Percentiles rank a stretch among this genome's conserved stretches.
These are phyloP conservation scores for Herpotrichia juniperi DNA, from an alignment of 2,329 filamentous ascomycete species.

Conservation along the genomic window DNA sequence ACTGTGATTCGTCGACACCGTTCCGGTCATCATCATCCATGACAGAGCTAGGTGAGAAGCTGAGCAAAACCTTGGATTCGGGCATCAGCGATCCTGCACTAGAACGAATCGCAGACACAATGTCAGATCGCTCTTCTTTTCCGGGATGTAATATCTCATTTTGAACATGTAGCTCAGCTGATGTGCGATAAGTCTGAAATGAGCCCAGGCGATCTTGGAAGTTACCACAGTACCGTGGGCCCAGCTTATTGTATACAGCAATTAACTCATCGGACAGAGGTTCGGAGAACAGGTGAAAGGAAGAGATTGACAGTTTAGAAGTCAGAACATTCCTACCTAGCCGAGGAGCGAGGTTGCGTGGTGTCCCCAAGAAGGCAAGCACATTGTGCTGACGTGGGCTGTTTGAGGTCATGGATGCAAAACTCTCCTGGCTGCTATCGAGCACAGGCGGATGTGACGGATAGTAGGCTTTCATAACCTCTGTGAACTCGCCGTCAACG, in stretches of 20 bases:
- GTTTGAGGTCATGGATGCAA: conserved; percentile 68
- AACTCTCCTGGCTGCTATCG: conserved; percentile 69
- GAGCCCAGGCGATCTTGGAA: conserved; percentile 96
- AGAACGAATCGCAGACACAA: conserved; percentile 83
- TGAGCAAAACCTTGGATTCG: conserved; percentile 81
- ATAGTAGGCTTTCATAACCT: conserved; percentile 89
- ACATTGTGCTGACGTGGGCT: conserved; percentile 68
- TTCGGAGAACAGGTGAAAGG: conserved; percentile 87
- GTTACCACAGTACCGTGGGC: conserved; percentile 90
- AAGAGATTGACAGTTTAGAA: conserved; percentile 88
- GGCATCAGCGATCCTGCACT: conserved; percentile 83
- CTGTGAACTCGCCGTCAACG: conserved; percentile 90
- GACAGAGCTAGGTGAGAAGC: conserved; percentile 79
- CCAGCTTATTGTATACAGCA: conserved; percentile 87
- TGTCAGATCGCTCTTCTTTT: conserved; percentile 89
- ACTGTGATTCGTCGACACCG: conserved; percentile 71
- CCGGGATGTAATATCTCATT: conserved; percentile 91
- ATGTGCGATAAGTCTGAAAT: conserved; percentile 95
- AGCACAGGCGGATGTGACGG: conserved; percentile 74
- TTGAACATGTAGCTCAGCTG: conserved; percentile 84
- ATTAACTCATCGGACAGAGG: conserved; percentile 88
- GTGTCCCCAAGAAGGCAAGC: conserved; percentile 92
- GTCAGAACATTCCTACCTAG: conserved; percentile 74
- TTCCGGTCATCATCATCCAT: conserved; percentile 82
- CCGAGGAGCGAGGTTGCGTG: conserved; percentile 80